phyloP scores from a whole-genome alignment of 139 green algal species.

The Micromonas commoda region DNA sequence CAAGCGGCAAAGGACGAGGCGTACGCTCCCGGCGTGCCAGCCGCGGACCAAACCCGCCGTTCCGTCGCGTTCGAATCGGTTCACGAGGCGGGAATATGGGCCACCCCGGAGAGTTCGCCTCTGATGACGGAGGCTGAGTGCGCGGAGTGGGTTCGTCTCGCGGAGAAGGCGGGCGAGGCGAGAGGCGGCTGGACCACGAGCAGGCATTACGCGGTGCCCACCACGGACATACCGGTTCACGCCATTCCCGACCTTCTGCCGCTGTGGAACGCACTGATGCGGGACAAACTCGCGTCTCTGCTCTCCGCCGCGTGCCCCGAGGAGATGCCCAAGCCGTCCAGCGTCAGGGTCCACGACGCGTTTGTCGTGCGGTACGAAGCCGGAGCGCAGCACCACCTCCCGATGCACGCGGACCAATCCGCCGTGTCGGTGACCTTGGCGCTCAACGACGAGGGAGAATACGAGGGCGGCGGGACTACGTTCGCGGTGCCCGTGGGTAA shows the following conservation, averaged over 20 bases:
- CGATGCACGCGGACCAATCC: conserved; percentile 10
- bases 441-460: conserved; percentile 1
- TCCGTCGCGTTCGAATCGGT: background rate
- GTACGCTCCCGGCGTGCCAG: background rate
- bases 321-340: background rate
- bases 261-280: conserved; percentile 9
- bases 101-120: background rate
- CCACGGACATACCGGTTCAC: conserved; percentile 30
- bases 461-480: conserved; percentile 7
- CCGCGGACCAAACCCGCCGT: background rate
- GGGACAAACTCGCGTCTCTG: background rate
- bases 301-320: background rate
- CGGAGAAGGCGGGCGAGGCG: conserved; percentile 2
- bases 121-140: conserved; percentile 12
- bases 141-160: background rate
- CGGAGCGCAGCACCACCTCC: conserved; percentile 1
- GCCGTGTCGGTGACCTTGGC: conserved; percentile 2
- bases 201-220: conserved; percentile 31
- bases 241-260: conserved; percentile 3
- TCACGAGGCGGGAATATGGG: background rate
- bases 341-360: conserved; percentile 25
- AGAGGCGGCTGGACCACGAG: conserved; percentile 21
- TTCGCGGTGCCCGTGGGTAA: background rate
- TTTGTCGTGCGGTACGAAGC: conserved; percentile 32
- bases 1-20: background rate